Conservation (phyloP, 768 basidiomycete genomes). For the Daedalea quercina region DNA sequence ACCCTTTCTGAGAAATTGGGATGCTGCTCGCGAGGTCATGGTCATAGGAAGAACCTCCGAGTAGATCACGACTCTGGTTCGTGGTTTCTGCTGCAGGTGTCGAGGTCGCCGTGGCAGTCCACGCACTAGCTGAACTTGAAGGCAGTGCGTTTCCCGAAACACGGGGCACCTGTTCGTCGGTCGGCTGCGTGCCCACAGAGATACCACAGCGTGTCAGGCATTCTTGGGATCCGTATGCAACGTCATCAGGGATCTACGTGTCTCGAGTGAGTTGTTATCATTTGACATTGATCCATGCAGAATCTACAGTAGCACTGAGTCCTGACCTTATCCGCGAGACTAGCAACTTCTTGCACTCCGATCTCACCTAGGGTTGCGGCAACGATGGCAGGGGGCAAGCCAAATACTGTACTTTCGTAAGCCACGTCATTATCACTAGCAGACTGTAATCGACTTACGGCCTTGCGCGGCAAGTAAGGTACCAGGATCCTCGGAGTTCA, state of each 20-base stretch:
- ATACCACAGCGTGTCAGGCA: conserved; percentile 23
- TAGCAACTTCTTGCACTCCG: conserved; percentile 22
- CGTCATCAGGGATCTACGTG: conserved; percentile 24
- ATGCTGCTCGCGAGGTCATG: conserved; percentile 2
- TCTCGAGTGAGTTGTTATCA: too few relatives aligned
- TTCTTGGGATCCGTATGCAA: conserved; percentile 22
- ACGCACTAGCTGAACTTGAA: background rate
- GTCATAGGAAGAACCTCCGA: conserved; percentile 9
- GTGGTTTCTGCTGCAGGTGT: conserved; percentile 7
- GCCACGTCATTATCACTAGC: background rate
- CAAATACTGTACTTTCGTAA: conserved; percentile 18
- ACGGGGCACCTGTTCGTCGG: conserved; percentile 22
- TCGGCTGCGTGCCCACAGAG: conserved; percentile 18
- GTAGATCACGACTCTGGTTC: conserved; percentile 12
- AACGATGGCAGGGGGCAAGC: conserved; percentile 23
- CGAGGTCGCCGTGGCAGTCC: conserved; percentile 1
- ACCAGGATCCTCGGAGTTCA: conserved; percentile 24
- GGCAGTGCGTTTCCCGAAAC: conserved; percentile 20
- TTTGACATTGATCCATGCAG: background rate
- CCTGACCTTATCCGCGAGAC: conserved; percentile 16
- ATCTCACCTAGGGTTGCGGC: conserved; percentile 23
- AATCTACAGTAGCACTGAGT: background rate
- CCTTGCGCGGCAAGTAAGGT: conserved; percentile 19
- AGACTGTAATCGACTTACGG: too few relatives aligned
- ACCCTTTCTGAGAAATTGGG: background rate